Conservation (phyloP, 257 asterid genomes). For the Primulina huaijiensis region DNA sequence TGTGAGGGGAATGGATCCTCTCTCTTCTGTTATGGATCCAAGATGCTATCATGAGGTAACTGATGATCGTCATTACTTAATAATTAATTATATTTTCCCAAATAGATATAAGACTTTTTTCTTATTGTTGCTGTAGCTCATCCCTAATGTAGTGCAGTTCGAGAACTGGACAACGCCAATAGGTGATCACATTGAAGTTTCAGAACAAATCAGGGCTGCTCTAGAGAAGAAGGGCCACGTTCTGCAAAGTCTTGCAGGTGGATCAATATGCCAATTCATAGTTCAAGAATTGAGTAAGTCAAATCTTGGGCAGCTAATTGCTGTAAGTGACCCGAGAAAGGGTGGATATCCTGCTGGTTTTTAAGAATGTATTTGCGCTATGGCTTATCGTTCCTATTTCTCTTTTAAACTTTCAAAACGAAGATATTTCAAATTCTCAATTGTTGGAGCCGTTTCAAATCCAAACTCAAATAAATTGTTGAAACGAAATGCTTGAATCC, state of each 20-base stretch:
- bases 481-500: too few relatives aligned
- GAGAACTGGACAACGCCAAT: slow-evolving; percentile 70
- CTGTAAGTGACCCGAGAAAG: slow-evolving; percentile 71
- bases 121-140: slow-evolving; percentile 39
- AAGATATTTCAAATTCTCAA: too few relatives aligned
- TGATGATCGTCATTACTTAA: not conserved
- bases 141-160: slow-evolving; percentile 48
- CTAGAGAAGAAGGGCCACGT: slow-evolving; percentile 52
- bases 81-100: not conserved
- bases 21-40: slow-evolving; percentile 58
- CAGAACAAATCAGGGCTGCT: slow-evolving; percentile 30
- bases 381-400: too few relatives aligned
- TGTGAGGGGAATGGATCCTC: slow-evolving; percentile 56
- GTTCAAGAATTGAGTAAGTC: slow-evolving; percentile 38
- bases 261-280: slow-evolving; percentile 57
- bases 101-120: not conserved
- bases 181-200: slow-evolving; percentile 57
- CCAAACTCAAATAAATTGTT: too few relatives aligned
- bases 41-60: slow-evolving; percentile 62
- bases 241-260: slow-evolving; percentile 43
- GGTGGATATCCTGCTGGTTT: slow-evolving; percentile 69
- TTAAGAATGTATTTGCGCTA: slow-evolving; percentile 13
- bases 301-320: slow-evolving; percentile 34
- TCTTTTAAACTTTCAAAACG: too few relatives aligned
- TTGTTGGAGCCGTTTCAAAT: too few relatives aligned